phyloP scores from a whole-genome alignment of 495 filamentous ascomycete species.

The Lasiosphaeria miniovina region DNA sequence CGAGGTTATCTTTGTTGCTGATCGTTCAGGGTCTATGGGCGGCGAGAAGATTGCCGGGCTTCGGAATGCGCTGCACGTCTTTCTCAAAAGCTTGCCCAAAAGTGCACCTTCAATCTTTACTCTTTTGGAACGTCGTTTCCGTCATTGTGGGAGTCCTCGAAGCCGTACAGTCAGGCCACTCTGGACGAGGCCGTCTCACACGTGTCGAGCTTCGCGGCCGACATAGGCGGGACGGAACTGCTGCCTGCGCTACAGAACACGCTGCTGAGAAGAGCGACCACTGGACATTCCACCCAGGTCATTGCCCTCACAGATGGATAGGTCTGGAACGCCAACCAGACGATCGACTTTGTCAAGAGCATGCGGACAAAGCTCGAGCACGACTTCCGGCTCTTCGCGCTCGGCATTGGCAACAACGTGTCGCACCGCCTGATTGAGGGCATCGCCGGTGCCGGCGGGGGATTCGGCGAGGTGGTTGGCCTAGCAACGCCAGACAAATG shows the following conservation, averaged over 20 bases:
- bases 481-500: not conserved
- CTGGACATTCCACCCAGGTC: not conserved
- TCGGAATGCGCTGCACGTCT: not conserved
- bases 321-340: not conserved
- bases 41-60: not conserved
- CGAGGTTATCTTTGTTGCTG: not conserved
- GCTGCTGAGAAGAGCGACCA: not conserved
- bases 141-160: not conserved
- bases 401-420: not conserved
- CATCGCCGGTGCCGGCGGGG: not conserved
- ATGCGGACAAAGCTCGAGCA: not conserved
- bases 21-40: not conserved
- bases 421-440: not conserved
- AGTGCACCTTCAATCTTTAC: not conserved
- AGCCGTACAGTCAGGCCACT: not conserved
- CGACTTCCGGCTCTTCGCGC: not conserved
- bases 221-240: not conserved
- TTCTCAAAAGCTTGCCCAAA: not conserved
- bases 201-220: not conserved
- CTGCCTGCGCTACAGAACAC: not conserved
- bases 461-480: not conserved
- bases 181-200: not conserved
- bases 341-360: not conserved
- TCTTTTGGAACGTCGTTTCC: not conserved
- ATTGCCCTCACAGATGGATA: not conserved